Conservation (phyloP, 306 rosid species). For the Abrus pulchellus region DNA sequence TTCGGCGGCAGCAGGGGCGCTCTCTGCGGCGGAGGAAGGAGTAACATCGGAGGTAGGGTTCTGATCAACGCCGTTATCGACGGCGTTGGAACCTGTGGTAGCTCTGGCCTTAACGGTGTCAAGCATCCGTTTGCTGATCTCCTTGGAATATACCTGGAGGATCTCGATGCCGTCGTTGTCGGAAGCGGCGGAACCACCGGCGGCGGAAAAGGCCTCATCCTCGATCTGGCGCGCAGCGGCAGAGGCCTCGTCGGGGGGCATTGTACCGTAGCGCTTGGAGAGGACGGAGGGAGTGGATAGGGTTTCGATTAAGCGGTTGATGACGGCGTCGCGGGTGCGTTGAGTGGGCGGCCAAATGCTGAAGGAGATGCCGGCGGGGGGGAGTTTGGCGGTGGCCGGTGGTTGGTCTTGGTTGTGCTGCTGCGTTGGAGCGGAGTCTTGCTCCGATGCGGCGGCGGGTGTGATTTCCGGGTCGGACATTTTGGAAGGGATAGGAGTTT, state of each 20-base stretch:
- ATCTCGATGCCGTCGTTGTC: slow-evolving; percentile 87
- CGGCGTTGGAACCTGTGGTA: slow-evolving; percentile 49
- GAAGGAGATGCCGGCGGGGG: slow-evolving; percentile 55
- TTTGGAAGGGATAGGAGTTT: not conserved
- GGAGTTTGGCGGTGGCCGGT: slow-evolving; percentile 34
- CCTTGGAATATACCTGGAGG: slow-evolving; percentile 94
- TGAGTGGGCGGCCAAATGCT: slow-evolving; percentile 97
- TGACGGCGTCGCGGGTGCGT: slow-evolving; percentile 93
- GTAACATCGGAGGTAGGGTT: slow-evolving; percentile 36
- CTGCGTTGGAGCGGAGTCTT: not conserved
- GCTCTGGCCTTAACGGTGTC: slow-evolving; percentile 76
- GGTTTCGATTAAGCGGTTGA: slow-evolving; percentile 79
- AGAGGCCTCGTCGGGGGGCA: slow-evolving; percentile 69
- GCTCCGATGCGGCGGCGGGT: slow-evolving; percentile 45
- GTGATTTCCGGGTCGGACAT: slow-evolving; percentile 68
- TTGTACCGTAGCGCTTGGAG: slow-evolving; percentile 91
- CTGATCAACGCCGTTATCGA: slow-evolving; percentile 52
- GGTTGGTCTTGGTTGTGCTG: slow-evolving; percentile 27
- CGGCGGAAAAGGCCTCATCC: slow-evolving; percentile 71
- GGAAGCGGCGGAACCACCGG: slow-evolving; percentile 63
- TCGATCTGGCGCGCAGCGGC: slow-evolving; percentile 74
- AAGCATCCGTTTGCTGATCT: slow-evolving; percentile 95
- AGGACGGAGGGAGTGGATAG: slow-evolving; percentile 84
- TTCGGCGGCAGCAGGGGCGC: slow-evolving; percentile 44
- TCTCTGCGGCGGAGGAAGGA: slow-evolving; percentile 53